Percentiles rank a stretch among this genome's conserved stretches.
phyloP scores from a whole-genome alignment of 176 grass and related monocot species.

The Oryza brachyantha region DNA sequence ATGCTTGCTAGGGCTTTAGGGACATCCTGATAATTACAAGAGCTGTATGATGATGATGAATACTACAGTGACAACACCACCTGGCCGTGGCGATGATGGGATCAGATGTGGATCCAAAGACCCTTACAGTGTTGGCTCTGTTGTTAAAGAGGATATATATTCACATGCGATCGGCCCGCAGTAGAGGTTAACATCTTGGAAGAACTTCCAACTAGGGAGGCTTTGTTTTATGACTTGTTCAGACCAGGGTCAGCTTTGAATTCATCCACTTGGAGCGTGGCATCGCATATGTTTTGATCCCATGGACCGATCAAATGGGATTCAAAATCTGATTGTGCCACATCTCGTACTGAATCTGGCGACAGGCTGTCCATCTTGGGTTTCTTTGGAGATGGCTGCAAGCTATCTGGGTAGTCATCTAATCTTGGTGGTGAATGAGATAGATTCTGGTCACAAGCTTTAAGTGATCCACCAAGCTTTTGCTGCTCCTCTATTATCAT shows the following conservation, averaged over 20 bases:
- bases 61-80: constrained; percentile 21
- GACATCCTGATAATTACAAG: constrained; percentile 53
- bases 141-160: constrained; percentile 56
- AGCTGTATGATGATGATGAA: constrained; percentile 29
- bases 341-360: constrained; percentile 39
- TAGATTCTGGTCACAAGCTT: constrained; percentile 51
- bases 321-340: constrained; percentile 47
- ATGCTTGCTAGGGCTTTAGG: constrained; percentile 26
- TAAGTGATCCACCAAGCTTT: constrained; percentile 56
- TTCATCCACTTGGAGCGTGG: constrained; percentile 35
- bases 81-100: constrained; percentile 17
- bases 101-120: constrained; percentile 11
- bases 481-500: constrained; percentile 98
- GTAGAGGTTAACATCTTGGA: constrained; percentile 21
- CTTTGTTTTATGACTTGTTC: constrained; percentile 33
- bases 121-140: constrained; percentile 23
- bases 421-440: constrained; percentile 48
- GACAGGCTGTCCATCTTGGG: constrained; percentile 41
- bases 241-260: constrained; percentile 48
- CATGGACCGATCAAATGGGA: constrained; percentile 63
- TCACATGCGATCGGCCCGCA: constrained; percentile 30
- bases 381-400: constrained; percentile 52
- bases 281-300: constrained; percentile 40
- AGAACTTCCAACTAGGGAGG: not conserved
- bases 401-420: constrained; percentile 52